phyloP scores from a whole-genome alignment of 202 grass and related monocot genomes.

The Tripidium arundinaceum region DNA sequence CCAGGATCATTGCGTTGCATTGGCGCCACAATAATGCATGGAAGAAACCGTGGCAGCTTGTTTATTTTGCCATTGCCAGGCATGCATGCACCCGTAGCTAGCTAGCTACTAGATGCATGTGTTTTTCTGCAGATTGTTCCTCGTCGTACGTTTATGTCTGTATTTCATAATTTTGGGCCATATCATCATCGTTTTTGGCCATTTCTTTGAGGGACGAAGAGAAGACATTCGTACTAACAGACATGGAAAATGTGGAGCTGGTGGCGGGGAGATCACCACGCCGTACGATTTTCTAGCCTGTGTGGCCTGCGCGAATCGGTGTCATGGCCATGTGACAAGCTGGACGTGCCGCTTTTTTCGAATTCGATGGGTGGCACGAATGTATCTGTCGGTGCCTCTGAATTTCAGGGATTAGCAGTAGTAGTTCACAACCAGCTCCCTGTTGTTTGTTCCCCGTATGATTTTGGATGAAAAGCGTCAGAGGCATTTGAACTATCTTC shows the following conservation, averaged over 20 bases:
- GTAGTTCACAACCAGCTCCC: not conserved
- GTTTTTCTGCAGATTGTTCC: not conserved
- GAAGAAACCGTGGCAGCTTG: not conserved
- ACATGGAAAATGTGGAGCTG: constrained; percentile 4
- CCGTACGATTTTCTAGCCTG: constrained; percentile 22
- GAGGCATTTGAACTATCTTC: not conserved
- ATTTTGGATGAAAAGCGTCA: not conserved
- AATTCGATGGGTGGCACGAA: not conserved
- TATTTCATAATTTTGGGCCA: not conserved
- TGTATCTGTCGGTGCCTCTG: not conserved
- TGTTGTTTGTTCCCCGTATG: not conserved
- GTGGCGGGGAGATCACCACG: not conserved
- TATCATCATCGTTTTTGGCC: not conserved
- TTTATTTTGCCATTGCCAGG: not conserved
- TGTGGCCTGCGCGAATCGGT: not conserved
- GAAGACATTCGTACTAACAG: not conserved
- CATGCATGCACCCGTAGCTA: not conserved
- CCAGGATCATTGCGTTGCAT: not conserved
- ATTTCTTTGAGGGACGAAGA: not conserved
- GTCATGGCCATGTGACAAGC: constrained; percentile 12
- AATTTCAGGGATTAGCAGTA: not conserved
- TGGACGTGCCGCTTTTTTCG: not conserved
- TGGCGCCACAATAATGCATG: not conserved
- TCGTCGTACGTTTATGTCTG: not conserved
- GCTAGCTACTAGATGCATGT: not conserved